phyloP scores from a whole-genome alignment of 495 filamentous ascomycete species.

The Aspergillus nidulans region DNA sequence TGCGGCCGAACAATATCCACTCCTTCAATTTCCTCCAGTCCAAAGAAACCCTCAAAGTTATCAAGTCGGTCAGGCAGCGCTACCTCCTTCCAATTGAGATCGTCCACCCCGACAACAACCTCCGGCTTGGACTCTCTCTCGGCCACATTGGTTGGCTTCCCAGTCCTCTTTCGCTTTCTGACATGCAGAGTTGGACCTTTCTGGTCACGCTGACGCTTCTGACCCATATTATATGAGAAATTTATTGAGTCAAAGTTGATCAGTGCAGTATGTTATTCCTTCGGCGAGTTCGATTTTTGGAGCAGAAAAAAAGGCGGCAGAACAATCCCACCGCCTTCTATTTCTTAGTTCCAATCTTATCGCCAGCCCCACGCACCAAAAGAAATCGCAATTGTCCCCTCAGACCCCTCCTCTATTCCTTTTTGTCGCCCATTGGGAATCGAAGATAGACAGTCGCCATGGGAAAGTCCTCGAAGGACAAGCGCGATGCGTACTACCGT shows the following conservation, averaged over 20 bases:
- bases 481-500: constrained; percentile 95
- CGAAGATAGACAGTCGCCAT: constrained; percentile 39
- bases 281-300: constrained; percentile 13
- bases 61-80: constrained; percentile 79
- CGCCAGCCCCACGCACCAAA: constrained; percentile 29
- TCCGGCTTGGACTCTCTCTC: constrained; percentile 24
- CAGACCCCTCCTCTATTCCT: neutral
- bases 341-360: constrained; percentile 27
- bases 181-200: constrained; percentile 25
- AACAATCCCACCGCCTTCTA: constrained; percentile 29
- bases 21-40: constrained; percentile 86
- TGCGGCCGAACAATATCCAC: constrained; percentile 66
- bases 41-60: constrained; percentile 92
- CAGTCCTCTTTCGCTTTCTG: constrained; percentile 50
- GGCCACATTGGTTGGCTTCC: constrained; percentile 22
- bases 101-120: constrained; percentile 47
- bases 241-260: neutral
- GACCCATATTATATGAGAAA: constrained; percentile 28
- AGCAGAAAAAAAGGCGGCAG: constrained; percentile 39
- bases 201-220: constrained; percentile 47
- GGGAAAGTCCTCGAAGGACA: constrained; percentile 98
- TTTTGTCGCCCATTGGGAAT: neutral
- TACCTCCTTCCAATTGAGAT: constrained; percentile 78
- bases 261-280: constrained; percentile 6
- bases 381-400: constrained; percentile 18